A percentile compares a stretch with the other conserved stretches of the same genome.
phyloP scores from a whole-genome alignment of 768 basidiomycete genomes.

The Vararia minispora region DNA sequence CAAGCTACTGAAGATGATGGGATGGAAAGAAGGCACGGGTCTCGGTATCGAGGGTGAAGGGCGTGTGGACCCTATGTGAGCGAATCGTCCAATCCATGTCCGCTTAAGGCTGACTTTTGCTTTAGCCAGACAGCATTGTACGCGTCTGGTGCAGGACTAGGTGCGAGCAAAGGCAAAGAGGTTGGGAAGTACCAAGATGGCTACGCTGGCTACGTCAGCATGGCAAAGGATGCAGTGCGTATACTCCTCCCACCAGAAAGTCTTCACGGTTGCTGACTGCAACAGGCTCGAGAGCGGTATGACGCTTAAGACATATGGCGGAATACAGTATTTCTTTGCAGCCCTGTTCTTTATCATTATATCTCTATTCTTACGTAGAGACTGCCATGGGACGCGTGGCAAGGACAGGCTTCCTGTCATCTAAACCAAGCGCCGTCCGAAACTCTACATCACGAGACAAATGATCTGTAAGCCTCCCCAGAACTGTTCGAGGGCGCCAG shows the following conservation, averaged over 20 bases:
- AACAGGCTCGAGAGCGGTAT: conserved; percentile 18
- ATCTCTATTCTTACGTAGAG: too few species aligned
- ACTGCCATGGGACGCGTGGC: too few species aligned
- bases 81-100: conserved; percentile 5
- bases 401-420: too few species aligned
- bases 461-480: too few species aligned
- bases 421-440: too few species aligned
- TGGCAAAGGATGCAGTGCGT: conserved; percentile 62
- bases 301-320: conserved; percentile 10
- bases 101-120: conserved; percentile 5
- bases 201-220: conserved; percentile 57
- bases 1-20: conserved; percentile 94
- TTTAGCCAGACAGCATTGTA: conserved; percentile 75
- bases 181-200: conserved; percentile 61
- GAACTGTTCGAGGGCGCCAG: too few species aligned
- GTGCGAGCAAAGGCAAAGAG: conserved; percentile 87
- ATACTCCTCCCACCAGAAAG: neutral
- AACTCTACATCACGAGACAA: too few species aligned
- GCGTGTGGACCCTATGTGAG: conserved; percentile 79
- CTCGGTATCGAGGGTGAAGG: conserved; percentile 78
- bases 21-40: conserved; percentile 88
- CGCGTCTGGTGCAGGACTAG: conserved; percentile 78
- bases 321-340: too few species aligned
- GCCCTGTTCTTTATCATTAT: too few species aligned
- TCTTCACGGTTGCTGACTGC: neutral